Conservation (phyloP, 2,329 filamentous ascomycete species). For the Aspergillus uvarum region DNA sequence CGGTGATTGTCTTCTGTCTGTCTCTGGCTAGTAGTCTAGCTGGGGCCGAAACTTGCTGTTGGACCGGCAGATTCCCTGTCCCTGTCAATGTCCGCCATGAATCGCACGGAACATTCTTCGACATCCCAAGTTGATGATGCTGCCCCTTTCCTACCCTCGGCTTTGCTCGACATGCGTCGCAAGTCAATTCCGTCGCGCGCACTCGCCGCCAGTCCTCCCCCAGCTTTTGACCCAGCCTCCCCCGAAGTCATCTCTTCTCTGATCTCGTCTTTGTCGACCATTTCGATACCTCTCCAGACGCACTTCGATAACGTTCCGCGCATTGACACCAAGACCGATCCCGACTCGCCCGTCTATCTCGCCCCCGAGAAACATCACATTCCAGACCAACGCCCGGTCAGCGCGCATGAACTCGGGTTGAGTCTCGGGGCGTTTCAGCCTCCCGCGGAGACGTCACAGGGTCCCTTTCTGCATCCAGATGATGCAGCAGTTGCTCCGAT, state of each 20-base stretch:
- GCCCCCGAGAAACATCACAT: conserved; percentile 26
- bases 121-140: conserved; percentile 22
- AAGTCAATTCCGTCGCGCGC: conserved; percentile 40
- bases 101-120: conserved; percentile 26
- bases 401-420: conserved; percentile 60
- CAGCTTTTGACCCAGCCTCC: conserved; percentile 43
- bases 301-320: conserved; percentile 64
- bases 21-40: conserved; percentile 8
- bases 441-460: conserved; percentile 52
- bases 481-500: conserved; percentile 67
- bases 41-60: conserved; percentile 12
- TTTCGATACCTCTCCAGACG: conserved; percentile 63
- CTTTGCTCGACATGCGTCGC: conserved; percentile 46
- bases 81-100: conserved; percentile 34
- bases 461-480: conserved; percentile 52
- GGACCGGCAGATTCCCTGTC: conserved; percentile 17
- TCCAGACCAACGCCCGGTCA: conserved; percentile 25
- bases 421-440: conserved; percentile 68
- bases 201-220: conserved; percentile 30
- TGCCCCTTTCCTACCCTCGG: conserved; percentile 26
- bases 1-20: conserved; percentile 17
- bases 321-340: conserved; percentile 43
- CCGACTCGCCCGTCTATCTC: conserved; percentile 33
- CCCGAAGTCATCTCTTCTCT: conserved; percentile 58
- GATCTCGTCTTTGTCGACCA: conserved; percentile 61